Evolutionary conservation across 208 protist species (phyloP).

Genomic region (Borovskyia barvae): DNA sequence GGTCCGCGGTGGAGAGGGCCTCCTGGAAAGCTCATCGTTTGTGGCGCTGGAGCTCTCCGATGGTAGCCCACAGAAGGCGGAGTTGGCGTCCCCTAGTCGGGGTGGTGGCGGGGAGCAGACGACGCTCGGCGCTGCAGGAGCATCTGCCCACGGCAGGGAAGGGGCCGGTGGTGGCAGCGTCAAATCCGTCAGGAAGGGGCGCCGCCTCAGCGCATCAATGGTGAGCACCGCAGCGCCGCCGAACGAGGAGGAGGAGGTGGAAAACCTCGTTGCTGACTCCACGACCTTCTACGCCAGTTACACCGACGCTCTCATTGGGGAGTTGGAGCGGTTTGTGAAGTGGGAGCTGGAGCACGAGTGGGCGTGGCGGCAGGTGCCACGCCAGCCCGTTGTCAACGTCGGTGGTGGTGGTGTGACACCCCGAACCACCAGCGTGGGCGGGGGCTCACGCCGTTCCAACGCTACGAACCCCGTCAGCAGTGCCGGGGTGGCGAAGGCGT

Average conservation of each 20-base stretch:
- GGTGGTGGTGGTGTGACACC: background rate
- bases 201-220: background rate
- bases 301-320: slow-evolving; percentile 10
- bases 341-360: slow-evolving; percentile 58
- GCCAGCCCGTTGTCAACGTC: slow-evolving; percentile 14
- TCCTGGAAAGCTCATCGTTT: background rate
- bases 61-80: slow-evolving; percentile 16
- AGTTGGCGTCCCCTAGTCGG: background rate
- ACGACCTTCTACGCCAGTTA: slow-evolving; percentile 7
- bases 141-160: slow-evolving; percentile 1
- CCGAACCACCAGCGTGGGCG: background rate
- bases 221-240: background rate
- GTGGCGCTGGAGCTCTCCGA: slow-evolving; percentile 17
- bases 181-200: slow-evolving; percentile 9
- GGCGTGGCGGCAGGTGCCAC: slow-evolving; percentile 52
- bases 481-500: slow-evolving; percentile 27
- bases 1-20: slow-evolving; percentile 16
- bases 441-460: background rate
- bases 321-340: slow-evolving; percentile 38
- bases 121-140: background rate
- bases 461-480: slow-evolving; percentile 3
- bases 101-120: background rate
- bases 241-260: slow-evolving; percentile 25
- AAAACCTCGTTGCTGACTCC: background rate
- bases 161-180: background rate